A percentile compares a stretch with the other conserved stretches of the same genome.
Conservation (phyloP, 2,329 filamentous ascomycete genomes). For the Coleophoma crateriformis region DNA sequence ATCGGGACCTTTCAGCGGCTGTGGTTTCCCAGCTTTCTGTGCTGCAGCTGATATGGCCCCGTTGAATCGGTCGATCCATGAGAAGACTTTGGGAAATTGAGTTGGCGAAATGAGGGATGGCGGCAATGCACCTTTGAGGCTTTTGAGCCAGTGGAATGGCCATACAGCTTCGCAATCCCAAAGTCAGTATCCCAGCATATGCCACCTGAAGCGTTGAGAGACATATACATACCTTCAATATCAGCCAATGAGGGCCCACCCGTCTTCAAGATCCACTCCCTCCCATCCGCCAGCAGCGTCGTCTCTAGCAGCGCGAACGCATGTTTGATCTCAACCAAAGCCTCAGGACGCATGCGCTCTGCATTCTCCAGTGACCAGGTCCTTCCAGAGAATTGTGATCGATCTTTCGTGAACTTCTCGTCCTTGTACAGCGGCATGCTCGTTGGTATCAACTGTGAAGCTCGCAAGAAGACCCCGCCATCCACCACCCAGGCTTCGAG, state of each 20-base stretch:
- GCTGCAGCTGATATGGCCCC: slow-evolving; percentile 37
- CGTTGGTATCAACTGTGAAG: slow-evolving; percentile 50
- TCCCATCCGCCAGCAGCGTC: slow-evolving; percentile 58
- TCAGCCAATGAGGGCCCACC: slow-evolving; percentile 53
- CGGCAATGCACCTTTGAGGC: slow-evolving; percentile 50
- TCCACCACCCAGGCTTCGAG: slow-evolving; percentile 52
- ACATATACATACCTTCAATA: slow-evolving; percentile 46
- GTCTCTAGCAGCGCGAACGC: slow-evolving; percentile 55
- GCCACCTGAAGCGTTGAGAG: not conserved
- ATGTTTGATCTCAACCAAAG: slow-evolving; percentile 46
- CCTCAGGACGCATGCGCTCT: slow-evolving; percentile 44
- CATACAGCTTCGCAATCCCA: slow-evolving; percentile 41
- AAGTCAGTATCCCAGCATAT: not conserved
- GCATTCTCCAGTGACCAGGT: slow-evolving; percentile 33
- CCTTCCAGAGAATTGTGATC: slow-evolving; percentile 37
- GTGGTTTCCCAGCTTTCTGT: slow-evolving; percentile 29
- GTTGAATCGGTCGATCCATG: slow-evolving; percentile 60
- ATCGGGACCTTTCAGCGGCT: slow-evolving; percentile 45
- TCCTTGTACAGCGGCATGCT: slow-evolving; percentile 49
- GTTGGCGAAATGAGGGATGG: slow-evolving; percentile 41
- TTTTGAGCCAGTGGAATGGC: slow-evolving; percentile 60
- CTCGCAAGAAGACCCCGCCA: slow-evolving; percentile 48
- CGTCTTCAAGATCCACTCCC: slow-evolving; percentile 56
- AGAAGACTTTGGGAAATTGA: slow-evolving; percentile 54
- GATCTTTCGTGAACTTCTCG: slow-evolving; percentile 53